Percentiles rank a stretch among this genome's conserved stretches.
phyloP scores from a whole-genome alignment of 2,329 filamentous ascomycete genomes.

The Pseudogymnoascus sp. region DNA sequence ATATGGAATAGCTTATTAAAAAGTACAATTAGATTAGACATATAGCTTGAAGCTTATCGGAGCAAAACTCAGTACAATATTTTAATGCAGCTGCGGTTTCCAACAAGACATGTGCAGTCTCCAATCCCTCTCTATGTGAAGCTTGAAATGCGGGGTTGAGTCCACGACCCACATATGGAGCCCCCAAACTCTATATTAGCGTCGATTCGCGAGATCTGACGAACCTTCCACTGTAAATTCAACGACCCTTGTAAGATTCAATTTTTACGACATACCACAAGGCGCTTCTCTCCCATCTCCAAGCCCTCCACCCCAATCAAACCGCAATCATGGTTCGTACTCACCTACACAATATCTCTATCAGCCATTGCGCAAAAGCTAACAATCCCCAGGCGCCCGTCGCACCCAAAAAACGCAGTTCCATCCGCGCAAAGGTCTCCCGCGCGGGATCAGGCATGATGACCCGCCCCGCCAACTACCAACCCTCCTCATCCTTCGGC shows the following conservation, averaged over 20 bases:
- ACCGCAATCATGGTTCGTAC: constrained; percentile 14
- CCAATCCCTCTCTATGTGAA: not conserved
- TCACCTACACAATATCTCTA: not conserved
- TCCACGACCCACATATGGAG: not conserved
- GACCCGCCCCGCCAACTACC: constrained; percentile 15
- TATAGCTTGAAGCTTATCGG: not conserved
- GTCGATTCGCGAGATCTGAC: constrained; percentile 8
- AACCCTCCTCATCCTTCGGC: constrained; percentile 33
- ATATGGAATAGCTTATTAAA: not conserved
- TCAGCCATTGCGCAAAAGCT: constrained; percentile 13
- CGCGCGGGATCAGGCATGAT: constrained; percentile 37
- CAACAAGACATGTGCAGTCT: not conserved
- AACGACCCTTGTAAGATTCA: constrained; percentile 4
- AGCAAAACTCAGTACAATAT: not conserved
- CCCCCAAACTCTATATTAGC: constrained; percentile 1
- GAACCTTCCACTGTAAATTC: constrained; percentile 3
- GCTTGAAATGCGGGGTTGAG: constrained; percentile 6
- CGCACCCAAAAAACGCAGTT: constrained; percentile 40
- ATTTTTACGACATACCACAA: not conserved
- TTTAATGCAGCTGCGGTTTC: no score
- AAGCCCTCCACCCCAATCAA: not conserved
- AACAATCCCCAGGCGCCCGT: constrained; percentile 28
- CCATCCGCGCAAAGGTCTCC: constrained; percentile 47
- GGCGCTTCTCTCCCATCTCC: not conserved
- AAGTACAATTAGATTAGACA: not conserved